phyloP scores from a whole-genome alignment of 2,329 filamentous ascomycete species.

The Camillea tinctor region DNA sequence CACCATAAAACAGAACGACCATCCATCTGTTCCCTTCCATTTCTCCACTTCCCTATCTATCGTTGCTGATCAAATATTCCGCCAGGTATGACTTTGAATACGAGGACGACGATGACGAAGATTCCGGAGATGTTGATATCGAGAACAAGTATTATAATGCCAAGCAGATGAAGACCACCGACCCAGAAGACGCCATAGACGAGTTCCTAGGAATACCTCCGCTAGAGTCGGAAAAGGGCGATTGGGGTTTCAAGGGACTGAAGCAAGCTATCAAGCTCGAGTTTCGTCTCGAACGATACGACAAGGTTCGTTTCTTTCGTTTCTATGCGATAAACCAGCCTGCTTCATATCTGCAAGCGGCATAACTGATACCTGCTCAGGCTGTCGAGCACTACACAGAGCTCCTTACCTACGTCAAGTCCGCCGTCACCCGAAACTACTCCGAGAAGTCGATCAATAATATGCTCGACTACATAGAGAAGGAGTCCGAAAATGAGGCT shows the following conservation, averaged over 20 bases:
- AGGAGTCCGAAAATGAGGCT: constrained; percentile 69
- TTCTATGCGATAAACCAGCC: neutral
- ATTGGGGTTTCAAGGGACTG: constrained; percentile 97
- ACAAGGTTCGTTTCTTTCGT: constrained; percentile 60
- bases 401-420: constrained; percentile 95
- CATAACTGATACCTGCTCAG: constrained; percentile 44
- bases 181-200: constrained; percentile 82
- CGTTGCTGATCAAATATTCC: neutral
- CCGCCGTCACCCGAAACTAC: constrained; percentile 94
- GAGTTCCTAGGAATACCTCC: constrained; percentile 89
- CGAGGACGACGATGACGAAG: constrained; percentile 86
- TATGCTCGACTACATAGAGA: constrained; percentile 97
- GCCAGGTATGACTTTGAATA: constrained; percentile 91
- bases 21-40: too few species aligned
- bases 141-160: constrained; percentile 99
- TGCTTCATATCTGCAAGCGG: constrained; percentile 1
- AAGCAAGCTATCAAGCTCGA: constrained; percentile 99
- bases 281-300: constrained; percentile 86
- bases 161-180: constrained; percentile 88
- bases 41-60: too few species aligned
- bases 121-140: constrained; percentile 86
- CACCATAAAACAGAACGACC: neutral
- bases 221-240: constrained; percentile 86
- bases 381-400: constrained; percentile 90
- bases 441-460: constrained; percentile 99